Evolutionary conservation across 495 filamentous ascomycete genomes (phyloP).

Genomic region (Neurospora sp.): DNA sequence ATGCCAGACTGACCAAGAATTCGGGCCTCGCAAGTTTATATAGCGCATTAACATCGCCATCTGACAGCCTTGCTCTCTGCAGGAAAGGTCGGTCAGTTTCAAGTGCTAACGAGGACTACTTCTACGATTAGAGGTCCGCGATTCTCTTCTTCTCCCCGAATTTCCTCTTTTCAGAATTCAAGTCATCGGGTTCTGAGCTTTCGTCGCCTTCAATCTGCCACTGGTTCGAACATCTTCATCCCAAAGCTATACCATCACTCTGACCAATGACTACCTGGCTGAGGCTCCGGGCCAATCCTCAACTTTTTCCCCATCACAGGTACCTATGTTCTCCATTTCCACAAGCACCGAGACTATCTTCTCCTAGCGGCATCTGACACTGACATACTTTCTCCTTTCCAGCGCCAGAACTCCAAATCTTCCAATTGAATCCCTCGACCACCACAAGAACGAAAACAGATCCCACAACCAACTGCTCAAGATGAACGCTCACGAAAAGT

Average conservation of each 20-base stretch:
- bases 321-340: neutral
- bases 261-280: neutral
- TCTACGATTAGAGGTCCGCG: too few relatives aligned
- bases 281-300: neutral
- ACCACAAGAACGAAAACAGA: neutral
- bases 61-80: neutral
- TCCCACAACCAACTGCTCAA: neutral
- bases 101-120: too few relatives aligned
- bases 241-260: neutral
- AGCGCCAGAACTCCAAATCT: neutral
- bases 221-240: neutral
- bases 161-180: neutral
- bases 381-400: neutral
- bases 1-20: neutral
- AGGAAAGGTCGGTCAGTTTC: neutral
- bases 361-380: neutral
- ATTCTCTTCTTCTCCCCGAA: neutral
- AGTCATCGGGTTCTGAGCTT: neutral
- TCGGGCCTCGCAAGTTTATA: neutral
- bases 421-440: neutral
- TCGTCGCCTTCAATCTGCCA: neutral
- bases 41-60: neutral
- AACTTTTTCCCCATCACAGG: neutral
- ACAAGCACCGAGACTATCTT: neutral
- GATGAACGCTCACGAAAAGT: neutral